Evolutionary conservation across 306 rosid species (phyloP), one percentile per base, ranked within the genome.

Genomic region (Vachellia collinsii): DNA sequence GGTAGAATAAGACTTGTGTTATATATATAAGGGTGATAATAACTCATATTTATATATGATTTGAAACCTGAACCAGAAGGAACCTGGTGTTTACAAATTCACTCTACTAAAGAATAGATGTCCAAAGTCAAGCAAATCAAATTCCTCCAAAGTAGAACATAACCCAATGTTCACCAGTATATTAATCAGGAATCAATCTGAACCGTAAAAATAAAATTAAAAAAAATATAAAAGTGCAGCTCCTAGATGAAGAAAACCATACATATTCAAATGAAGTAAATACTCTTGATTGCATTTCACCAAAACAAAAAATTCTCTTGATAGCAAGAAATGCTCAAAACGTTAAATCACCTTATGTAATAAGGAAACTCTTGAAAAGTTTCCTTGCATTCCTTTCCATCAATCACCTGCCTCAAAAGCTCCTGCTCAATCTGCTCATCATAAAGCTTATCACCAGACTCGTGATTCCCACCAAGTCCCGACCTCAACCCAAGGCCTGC

Each of bases 401-500:
- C 94, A 72, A 89, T 34, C 65, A 93, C 86, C 71, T 70, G 85
- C 72, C 86, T 91, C 84, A 81, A 83, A 58, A 95, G 86, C 89
- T 95, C 98, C 23, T 72, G 83, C 81, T 89, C 93, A 85, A 95
- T 91, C 68, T 83, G 92, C 74, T 91, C 96, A 14, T 63, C 89
- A 41, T 93, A 85, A 79, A 93, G 78, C 84, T 91, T 25, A 56
- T 20, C 97, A 73, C 86, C 89, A 36, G 87, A 77, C 42, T 86
- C 83, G 70, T 72, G 74, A 61, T 80, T 83, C 61, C 93, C 97
- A 36, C 87, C 92, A 38, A 95, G 93, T 19, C 94, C 97, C 3
- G 98, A 88, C 63, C 97, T 90, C 82, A 93, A 85, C 22, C 97
- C 94, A 72, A 95, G 86, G 69, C 99, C 98, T 41, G 93, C 96